Evolutionary conservation across 179 eudicot genomes (phyloP), one percentile per base, ranked within the genome.

Genomic region (Gypsophila paniculata): DNA sequence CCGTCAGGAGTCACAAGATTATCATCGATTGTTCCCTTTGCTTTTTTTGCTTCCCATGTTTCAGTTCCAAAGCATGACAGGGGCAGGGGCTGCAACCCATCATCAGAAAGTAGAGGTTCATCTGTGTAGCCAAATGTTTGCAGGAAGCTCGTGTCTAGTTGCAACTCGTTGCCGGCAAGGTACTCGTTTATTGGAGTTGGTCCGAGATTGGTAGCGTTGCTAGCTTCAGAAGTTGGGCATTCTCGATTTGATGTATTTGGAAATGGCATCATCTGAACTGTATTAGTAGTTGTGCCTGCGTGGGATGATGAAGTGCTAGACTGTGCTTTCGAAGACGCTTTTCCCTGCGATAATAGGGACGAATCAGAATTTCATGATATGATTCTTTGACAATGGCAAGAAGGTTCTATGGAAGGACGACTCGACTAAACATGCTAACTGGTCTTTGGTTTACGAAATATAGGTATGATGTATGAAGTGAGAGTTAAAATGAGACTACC

Each of bases 1-100:
- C 82, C 71, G 68, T 89, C 90, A 7, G 83, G 82, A 0, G 79
- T 77, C 32, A 71, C 55, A 15, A 83, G 77, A n/a, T 71, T 61
- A 54, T 81, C 49, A 54, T 81, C 49, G 39, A 65, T 14, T 46
- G 59, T 49, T 54, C 51, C 65, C 68, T 77, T 62, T 39, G 58
- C 68, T 23, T 70, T 54, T 67, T 68, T n/a, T 68, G 29, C 74
- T 64, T 1, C 14, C 21, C 51, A 12, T 13, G 32, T 17, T 3
- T 53, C 55, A 17, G 34, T 79, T 62, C 71, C 79, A 65, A 36
- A 82, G 53, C 79, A 72, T 2, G 86, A 61, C 55, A 59, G 21
- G n/a, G 75, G 62, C 55, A 59, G 21, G n/a, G 75, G 62, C 15
- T 75, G 82, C 36, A 76, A n/a, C 59, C 70, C 70, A 63, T 72